Conservation (phyloP, 106 monocot species). For the Posidonia australis region DNA sequence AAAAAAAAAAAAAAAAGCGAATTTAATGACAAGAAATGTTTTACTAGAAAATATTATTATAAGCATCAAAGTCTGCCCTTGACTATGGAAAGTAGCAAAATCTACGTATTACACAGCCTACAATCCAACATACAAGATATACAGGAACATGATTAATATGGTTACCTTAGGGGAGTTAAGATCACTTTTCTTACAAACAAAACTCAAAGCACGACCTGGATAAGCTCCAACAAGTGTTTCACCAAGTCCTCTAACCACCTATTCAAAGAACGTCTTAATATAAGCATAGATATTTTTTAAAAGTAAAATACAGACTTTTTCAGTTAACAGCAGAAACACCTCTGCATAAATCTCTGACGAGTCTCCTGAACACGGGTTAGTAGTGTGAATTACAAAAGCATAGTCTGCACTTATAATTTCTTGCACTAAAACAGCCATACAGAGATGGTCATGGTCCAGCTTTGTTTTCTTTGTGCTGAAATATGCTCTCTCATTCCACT, state of each 20-base stretch:
- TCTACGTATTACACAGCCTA: too few species aligned
- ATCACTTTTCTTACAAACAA: too few species aligned
- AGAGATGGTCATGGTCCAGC: conserved; percentile 69
- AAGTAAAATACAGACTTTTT: background rate
- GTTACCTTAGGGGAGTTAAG: too few species aligned
- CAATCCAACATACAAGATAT: too few species aligned
- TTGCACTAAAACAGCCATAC: conserved; percentile 91
- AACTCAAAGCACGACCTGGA: too few species aligned
- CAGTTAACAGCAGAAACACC: too few species aligned
- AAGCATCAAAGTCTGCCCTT: background rate
- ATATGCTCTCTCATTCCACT: conserved; percentile 97
- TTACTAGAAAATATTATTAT: background rate
- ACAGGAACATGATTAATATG: too few species aligned
- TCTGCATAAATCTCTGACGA: conserved; percentile 82
- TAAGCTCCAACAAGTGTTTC: too few species aligned
- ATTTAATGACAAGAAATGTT: background rate
- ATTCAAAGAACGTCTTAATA: too few species aligned
- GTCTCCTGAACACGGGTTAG: conserved; percentile 71
- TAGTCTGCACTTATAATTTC: conserved; percentile 90
- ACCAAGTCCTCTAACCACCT: too few species aligned
- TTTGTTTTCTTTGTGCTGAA: conserved; percentile 80
- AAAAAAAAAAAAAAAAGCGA: background rate
- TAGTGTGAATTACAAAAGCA: conserved; percentile 92
- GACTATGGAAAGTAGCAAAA: conserved; percentile 4
- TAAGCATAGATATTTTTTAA: too few species aligned